Evolutionary conservation across 805 yeast species (phyloP).

Genomic region (Jamesozyma rosinii): DNA sequence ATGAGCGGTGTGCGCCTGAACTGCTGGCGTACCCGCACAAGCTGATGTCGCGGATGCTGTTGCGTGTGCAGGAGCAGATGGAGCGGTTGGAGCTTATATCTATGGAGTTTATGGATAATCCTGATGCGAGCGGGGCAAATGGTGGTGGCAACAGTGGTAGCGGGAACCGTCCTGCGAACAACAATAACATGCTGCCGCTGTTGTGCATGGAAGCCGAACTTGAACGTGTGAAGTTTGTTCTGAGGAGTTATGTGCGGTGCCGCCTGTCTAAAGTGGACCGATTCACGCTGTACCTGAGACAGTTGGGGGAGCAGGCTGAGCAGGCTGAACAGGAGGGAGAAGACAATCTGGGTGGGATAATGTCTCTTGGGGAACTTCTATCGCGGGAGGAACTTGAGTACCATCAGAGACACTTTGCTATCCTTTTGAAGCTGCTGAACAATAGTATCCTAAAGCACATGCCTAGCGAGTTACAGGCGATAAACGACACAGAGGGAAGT

Average conservation of each 20-base stretch:
- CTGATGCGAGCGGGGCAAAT: constrained; percentile 22
- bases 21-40: constrained; percentile 63
- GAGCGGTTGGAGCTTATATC: constrained; percentile 72
- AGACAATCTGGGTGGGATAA: constrained; percentile 13
- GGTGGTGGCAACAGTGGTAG: neutral
- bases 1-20: constrained; percentile 82
- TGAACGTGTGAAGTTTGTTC: constrained; percentile 72
- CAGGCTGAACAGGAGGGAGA: constrained; percentile 13
- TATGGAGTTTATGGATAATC: constrained; percentile 52
- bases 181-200: constrained; percentile 41
- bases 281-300: constrained; percentile 51
- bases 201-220: constrained; percentile 86
- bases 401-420: constrained; percentile 57
- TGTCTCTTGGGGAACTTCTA: constrained; percentile 29
- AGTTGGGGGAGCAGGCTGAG: constrained; percentile 16
- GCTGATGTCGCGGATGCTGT: constrained; percentile 49
- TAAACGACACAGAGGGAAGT: constrained; percentile 66
- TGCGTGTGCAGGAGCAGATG: constrained; percentile 56
- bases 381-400: constrained; percentile 56
- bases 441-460: constrained; percentile 54
- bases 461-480: constrained; percentile 58
- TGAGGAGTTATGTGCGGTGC: constrained; percentile 74
- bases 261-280: constrained; percentile 69
- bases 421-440: constrained; percentile 57
- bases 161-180: constrained; percentile 9